Evolutionary conservation across 129 eudicot species (phyloP), one percentile per base, ranked within the genome.

Genomic region (Flaveria brownii): DNA sequence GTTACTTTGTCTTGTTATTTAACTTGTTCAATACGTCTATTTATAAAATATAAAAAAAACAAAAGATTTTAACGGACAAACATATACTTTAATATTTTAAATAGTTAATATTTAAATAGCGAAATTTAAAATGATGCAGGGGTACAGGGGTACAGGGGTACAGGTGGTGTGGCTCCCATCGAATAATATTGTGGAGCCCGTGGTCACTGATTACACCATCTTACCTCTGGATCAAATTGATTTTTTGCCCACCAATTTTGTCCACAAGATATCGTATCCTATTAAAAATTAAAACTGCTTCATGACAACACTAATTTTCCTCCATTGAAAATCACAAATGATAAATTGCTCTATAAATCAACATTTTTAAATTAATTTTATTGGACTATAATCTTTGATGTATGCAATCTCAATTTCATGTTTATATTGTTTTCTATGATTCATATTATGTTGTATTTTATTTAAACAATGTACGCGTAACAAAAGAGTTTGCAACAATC

Each of bases 171-270:
- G 78, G 83, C 46, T 72, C 33, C 74, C 78, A 73, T 39, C 41
- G 83, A 80, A 80, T 80, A 80, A 64, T 73, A 80, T 52, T 64
- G 82, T 72, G 83, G 83, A 14, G 74, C 74, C 83, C 62, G 33
- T 73, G 60, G 74, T 73, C 69, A 80, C 83, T 65, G 83, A 73
- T 80, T 80, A 73, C 78, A 73, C 78, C 68, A 79, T 79, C 83
- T 72, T 79, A 79, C 16, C 43, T 52, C 74, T 80, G 57, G 74
- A 73, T 80, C 79, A 73, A 25, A 72, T 79, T 79, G 78, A 79
- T 72, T 79, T 72, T 66, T 54, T 80, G 79, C 70, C 79, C 83
- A 80, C 79, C 83, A 52, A 17, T n/a, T 65, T 80, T 80, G 83
- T 80, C 83, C 79, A 25, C 74, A 56, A 55, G 76, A 77, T 56